A percentile compares a stretch with the other conserved stretches of the same genome.
Evolutionary conservation across 352 stramenopile genomes (phyloP).

Genomic region (Globisporangium mamillatum): DNA sequence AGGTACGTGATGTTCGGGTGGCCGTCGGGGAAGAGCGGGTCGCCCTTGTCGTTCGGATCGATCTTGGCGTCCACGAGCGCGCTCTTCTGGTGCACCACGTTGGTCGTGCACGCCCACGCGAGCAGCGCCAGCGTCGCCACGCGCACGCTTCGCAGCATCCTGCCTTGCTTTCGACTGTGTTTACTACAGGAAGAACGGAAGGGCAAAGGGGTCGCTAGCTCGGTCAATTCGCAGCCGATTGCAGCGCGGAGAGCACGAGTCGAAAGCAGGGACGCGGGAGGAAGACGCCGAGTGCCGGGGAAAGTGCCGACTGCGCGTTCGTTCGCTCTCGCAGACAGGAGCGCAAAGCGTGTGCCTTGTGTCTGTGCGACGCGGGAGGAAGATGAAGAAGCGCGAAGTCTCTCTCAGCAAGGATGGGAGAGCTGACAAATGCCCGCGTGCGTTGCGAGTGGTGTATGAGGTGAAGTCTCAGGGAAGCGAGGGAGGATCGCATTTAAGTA

Average conservation of each 20-base stretch:
- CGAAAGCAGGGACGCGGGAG: not conserved
- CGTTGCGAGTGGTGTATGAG: not conserved
- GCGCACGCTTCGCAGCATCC: conserved; percentile 12
- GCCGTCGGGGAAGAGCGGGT: conserved; percentile 73
- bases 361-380: too few species aligned
- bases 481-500: not conserved
- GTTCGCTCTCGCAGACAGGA: not conserved
- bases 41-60: conserved; percentile 71
- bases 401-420: not conserved
- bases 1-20: conserved; percentile 87
- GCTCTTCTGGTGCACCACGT: not conserved
- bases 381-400: too few species aligned
- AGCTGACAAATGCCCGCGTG: not conserved
- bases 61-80: conserved; percentile 30
- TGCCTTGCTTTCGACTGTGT: not conserved
- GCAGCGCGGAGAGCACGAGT: conserved; percentile 4
- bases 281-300: not conserved
- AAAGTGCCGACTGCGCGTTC: not conserved
- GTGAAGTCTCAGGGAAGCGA: not conserved
- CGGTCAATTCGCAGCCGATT: conserved; percentile 4
- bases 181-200: not conserved
- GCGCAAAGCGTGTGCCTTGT: too few species aligned
- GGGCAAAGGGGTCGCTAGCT: not conserved
- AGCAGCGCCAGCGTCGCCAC: conserved; percentile 13
- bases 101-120: conserved; percentile 9